Conservation (phyloP, 2,329 filamentous ascomycete genomes). For the Colletotrichum phormii region DNA sequence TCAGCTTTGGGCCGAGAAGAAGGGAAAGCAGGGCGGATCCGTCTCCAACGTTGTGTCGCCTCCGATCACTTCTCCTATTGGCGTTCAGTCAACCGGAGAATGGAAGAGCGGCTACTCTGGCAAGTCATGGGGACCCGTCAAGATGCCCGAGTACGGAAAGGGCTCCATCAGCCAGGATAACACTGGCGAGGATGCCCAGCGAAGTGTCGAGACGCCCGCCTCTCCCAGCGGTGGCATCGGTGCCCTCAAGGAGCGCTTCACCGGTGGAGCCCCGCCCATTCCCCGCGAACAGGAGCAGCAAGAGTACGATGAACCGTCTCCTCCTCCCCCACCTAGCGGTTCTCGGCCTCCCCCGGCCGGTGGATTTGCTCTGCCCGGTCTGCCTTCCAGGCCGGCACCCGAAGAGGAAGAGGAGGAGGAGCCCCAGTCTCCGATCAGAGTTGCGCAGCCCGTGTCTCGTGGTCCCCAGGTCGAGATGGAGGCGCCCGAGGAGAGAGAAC, state of each 20-base stretch:
- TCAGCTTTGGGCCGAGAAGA: conserved; percentile 97
- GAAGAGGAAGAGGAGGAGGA: conserved; percentile 68
- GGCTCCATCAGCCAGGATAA: conserved; percentile 67
- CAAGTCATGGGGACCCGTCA: conserved; percentile 89
- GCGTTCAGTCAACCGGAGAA: conserved; percentile 79
- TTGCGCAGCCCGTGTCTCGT: conserved; percentile 86
- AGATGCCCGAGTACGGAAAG: conserved; percentile 78
- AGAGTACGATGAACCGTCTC: conserved; percentile 61
- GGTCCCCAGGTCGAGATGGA: conserved; percentile 65
- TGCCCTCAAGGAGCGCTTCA: conserved; percentile 85
- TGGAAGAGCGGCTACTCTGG: conserved; percentile 95
- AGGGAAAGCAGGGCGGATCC: conserved; percentile 79
- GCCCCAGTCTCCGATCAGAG: conserved; percentile 81
- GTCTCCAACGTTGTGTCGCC: conserved; percentile 54
- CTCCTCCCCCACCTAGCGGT: conserved; percentile 65
- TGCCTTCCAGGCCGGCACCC: conserved; percentile 71
- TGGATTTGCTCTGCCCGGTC: conserved; percentile 82
- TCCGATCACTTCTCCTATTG: conserved; percentile 63
- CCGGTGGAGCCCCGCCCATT: conserved; percentile 76
- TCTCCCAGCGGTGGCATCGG: conserved; percentile 74
- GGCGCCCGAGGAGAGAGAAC: conserved; percentile 60
- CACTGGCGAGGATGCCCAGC: conserved; percentile 65
- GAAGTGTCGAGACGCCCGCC: conserved; percentile 61
- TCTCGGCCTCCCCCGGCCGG: conserved; percentile 77
- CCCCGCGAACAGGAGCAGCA: conserved; percentile 31